A percentile compares a stretch with the other conserved stretches of the same genome.
Conservation (phyloP, 306 rosid genomes). For the Vachellia collinsii region DNA sequence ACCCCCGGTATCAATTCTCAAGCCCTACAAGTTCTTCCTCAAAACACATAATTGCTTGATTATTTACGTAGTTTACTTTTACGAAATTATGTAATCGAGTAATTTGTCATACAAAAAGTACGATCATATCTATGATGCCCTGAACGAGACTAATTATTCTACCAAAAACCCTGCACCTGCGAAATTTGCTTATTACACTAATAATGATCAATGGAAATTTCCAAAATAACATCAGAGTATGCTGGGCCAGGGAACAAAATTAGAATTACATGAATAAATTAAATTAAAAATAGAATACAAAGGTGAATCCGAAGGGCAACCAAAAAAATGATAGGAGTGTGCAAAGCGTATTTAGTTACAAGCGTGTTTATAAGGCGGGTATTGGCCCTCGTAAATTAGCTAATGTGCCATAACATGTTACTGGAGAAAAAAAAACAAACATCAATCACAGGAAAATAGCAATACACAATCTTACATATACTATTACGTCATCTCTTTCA, state of each 20-base stretch:
- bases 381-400: constrained; percentile 74
- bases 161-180: not conserved
- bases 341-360: constrained; percentile 75
- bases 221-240: constrained; percentile 16
- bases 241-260: constrained; percentile 36
- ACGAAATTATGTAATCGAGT: not conserved
- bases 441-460: constrained; percentile 43
- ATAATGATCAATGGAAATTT: constrained; percentile 9
- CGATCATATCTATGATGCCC: not conserved
- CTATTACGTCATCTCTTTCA: constrained; percentile 55
- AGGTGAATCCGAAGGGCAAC: constrained; percentile 31
- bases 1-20: no score
- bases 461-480: constrained; percentile 72
- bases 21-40: no score
- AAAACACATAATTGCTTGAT: no score
- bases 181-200: not conserved
- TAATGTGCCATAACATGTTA: constrained; percentile 54
- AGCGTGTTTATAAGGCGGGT: constrained; percentile 61
- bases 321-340: constrained; percentile 40
- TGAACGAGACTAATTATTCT: not conserved
- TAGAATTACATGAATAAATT: constrained; percentile 58
- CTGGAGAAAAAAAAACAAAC: constrained; percentile 55
- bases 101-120: not conserved
- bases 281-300: constrained; percentile 41
- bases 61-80: not conserved